phyloP scores from a whole-genome alignment of 2,329 filamentous ascomycete genomes.

The Allantophomopsis lycopodina region DNA sequence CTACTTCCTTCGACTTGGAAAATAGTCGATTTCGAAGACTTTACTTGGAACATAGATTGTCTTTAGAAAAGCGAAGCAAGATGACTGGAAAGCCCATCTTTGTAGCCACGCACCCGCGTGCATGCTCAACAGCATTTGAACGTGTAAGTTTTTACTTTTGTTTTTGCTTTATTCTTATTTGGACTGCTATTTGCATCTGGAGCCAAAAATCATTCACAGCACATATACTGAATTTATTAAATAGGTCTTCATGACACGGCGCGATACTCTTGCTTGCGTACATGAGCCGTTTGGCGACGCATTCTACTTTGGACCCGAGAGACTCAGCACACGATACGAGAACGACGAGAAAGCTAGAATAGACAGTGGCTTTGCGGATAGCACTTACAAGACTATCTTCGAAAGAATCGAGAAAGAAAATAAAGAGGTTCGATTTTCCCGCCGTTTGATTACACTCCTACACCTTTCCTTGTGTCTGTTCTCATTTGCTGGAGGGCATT shows the following conservation, averaged over 20 bases:
- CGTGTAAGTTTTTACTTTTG: constrained; percentile 55
- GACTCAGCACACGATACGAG: constrained; percentile 67
- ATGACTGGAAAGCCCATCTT: constrained; percentile 81
- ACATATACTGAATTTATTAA: constrained; percentile 4
- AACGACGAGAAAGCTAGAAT: constrained; percentile 42
- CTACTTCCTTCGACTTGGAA: too few species aligned
- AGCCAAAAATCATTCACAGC: constrained; percentile 6
- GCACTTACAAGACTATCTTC: constrained; percentile 66
- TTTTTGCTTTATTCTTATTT: too few species aligned
- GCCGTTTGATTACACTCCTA: background rate
- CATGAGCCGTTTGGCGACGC: constrained; percentile 97
- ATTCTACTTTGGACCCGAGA: constrained; percentile 90
- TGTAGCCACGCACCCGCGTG: constrained; percentile 83
- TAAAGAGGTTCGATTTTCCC: constrained; percentile 34
- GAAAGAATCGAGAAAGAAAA: constrained; percentile 59
- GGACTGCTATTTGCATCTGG: constrained; percentile 2
- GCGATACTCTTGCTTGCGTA: constrained; percentile 65
- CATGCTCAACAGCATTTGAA: constrained; percentile 95
- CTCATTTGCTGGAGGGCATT: too few species aligned
- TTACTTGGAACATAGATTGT: too few species aligned
- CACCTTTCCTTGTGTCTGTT: background rate
- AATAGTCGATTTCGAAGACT: too few species aligned
- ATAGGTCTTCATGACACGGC: constrained; percentile 92
- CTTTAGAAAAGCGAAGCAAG: too few species aligned
- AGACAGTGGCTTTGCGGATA: constrained; percentile 51